Evolutionary conservation across 441 rosid species (phyloP).

Genomic region (Omphalea diandra): DNA sequence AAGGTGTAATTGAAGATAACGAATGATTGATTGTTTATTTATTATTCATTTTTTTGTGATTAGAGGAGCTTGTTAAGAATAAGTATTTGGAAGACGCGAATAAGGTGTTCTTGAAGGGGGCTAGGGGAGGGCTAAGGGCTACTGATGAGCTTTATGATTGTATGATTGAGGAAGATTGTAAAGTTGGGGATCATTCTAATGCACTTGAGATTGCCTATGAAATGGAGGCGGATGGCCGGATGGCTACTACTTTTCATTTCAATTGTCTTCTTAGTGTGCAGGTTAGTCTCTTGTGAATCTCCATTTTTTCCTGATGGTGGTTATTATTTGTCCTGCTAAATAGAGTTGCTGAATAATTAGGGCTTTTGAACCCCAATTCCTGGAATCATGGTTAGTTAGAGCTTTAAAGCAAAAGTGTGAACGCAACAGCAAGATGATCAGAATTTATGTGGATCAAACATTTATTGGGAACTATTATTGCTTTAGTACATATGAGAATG

Average conservation of each 20-base stretch:
- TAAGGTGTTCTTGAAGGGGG: slow-evolving; percentile 84
- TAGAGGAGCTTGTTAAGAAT: slow-evolving; percentile 80
- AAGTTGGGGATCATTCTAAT: slow-evolving; percentile 93
- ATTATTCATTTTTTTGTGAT: slow-evolving; percentile 3
- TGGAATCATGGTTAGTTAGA: neutral
- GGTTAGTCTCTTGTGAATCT: slow-evolving; percentile 41
- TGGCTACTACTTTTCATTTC: slow-evolving; percentile 95
- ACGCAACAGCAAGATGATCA: neutral
- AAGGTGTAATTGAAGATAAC: too few relatives aligned
- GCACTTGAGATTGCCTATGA: slow-evolving; percentile 92
- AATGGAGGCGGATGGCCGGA: slow-evolving; percentile 95
- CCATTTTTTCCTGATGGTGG: slow-evolving; percentile 8
- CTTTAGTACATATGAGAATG: neutral
- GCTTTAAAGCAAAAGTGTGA: neutral
- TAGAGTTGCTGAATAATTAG: neutral
- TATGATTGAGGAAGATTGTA: slow-evolving; percentile 87
- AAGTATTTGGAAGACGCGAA: slow-evolving; percentile 84
- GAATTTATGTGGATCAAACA: slow-evolving; percentile 1
- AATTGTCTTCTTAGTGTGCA: slow-evolving; percentile 94
- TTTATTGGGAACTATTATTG: neutral
- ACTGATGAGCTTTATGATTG: slow-evolving; percentile 80
- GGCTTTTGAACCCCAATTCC: neutral
- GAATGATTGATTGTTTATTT: too few relatives aligned
- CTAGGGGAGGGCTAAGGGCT: slow-evolving; percentile 77
- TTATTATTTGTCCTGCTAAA: neutral